Conservation (phyloP, 176 grass and related monocot genomes). For the Dendrocalamus sinicus region DNA sequence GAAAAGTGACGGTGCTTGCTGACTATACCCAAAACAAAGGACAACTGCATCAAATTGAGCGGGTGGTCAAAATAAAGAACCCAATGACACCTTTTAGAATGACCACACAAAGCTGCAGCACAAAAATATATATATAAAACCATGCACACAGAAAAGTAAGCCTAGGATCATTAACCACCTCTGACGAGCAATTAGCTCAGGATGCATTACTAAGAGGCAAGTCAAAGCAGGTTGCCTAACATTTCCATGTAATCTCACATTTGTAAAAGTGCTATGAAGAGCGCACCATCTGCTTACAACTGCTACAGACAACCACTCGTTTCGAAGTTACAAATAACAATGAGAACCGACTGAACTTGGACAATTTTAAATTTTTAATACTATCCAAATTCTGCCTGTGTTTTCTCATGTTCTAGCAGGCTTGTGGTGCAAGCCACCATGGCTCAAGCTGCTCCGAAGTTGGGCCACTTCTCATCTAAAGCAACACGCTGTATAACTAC, state of each 20-base stretch:
- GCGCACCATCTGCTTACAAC: conserved; percentile 10
- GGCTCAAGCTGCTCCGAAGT: not conserved
- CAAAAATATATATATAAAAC: too few species aligned
- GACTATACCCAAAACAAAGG: not conserved
- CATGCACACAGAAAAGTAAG: not conserved
- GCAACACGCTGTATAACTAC: not conserved
- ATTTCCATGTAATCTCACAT: not conserved
- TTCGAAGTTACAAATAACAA: not conserved
- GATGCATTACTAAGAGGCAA: not conserved
- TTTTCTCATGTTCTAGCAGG: not conserved
- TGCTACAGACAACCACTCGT: conserved; percentile 28
- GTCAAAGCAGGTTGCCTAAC: not conserved
- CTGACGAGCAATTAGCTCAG: not conserved
- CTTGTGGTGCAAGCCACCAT: not conserved
- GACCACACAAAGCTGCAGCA: not conserved
- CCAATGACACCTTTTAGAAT: not conserved
- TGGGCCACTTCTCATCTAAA: conserved; percentile 5
- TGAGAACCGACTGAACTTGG: not conserved
- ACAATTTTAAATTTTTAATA: not conserved
- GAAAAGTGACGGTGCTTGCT: not conserved
- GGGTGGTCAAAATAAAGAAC: not conserved
- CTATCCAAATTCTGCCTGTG: not conserved
- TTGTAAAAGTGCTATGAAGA: not conserved
- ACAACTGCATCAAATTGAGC: conserved; percentile 12
- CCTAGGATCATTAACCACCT: not conserved